Evolutionary conservation across 73 alveolate genomes (phyloP).

Genomic region (Tetrahymena borealis): DNA sequence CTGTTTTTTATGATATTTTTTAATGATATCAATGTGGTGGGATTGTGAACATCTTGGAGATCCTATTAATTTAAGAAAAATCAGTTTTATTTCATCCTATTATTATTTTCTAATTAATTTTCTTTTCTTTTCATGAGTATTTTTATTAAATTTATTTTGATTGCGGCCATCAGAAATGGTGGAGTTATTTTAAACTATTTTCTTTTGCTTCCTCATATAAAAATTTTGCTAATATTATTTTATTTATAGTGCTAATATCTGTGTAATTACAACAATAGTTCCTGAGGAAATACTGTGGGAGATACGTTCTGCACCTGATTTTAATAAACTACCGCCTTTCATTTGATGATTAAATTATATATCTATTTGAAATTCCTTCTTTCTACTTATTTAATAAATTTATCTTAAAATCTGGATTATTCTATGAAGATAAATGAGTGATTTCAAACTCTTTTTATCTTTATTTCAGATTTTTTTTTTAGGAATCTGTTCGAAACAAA

Average conservation of each 20-base stretch:
- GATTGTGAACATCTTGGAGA: neutral
- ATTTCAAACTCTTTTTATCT: too few species aligned
- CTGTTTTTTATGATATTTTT: conserved; percentile 14
- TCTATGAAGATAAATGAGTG: too few species aligned
- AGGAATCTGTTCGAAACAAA: too few species aligned
- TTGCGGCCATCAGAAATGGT: too few species aligned
- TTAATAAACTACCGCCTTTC: neutral
- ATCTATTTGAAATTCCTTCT: neutral
- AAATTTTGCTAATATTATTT: neutral
- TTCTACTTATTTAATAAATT: neutral
- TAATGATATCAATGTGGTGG: neutral
- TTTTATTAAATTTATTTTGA: too few species aligned
- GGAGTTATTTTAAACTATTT: neutral
- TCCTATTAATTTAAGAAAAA: too few species aligned
- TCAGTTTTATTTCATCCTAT: too few species aligned
- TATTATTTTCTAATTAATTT: too few species aligned
- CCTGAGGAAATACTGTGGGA: neutral
- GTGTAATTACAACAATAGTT: neutral
- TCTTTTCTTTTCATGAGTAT: too few species aligned
- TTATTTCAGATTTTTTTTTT: too few species aligned
- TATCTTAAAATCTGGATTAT: neutral
- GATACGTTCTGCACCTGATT: neutral
- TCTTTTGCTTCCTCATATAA: neutral
- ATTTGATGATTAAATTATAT: too few species aligned
- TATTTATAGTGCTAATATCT: neutral